Base-by-base conservation (phyloP, 2,329 filamentous ascomycete genomes). In the Hypoxylon sp. region DNA sequence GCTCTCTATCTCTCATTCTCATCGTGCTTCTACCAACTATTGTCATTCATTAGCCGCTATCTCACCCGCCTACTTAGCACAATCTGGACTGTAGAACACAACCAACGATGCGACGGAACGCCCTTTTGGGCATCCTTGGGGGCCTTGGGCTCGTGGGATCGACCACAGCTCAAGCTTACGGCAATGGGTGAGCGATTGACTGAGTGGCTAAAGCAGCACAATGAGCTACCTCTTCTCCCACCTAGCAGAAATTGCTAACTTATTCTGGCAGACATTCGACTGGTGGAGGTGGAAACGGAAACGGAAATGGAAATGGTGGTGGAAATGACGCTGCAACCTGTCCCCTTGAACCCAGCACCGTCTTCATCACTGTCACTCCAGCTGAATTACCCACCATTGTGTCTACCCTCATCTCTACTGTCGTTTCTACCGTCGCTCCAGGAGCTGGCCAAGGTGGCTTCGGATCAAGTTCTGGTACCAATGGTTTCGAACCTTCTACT, bases 301-400 rank as follows among this genome's bases (percentile, higher is more conserved):
- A 38, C 17, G 63, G 57, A 10, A 52, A 53, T 55, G 65, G 69
- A 1, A 65, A 45, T 46, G 67, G 57, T 30, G 60, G 30, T 43
- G 70, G 60, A 48, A 59, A 70, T 58, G 68, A 71, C 34, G 72
- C 55, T 46, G 68, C 76, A 51, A 83, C 79, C 23, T 86, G 85
- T 70, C 76, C 79, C 66, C 64, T 78, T 63, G 75, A 75, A 6
- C 81, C 80, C 36, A 80, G 78, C 36, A 86, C 84, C 41, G 79
- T 86, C 66, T 83, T 85, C 70, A 75, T 87, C 69, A 86, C 85
- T 34, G 77, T 85, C 53, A 79, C 78, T 57, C 79, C 81, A 13
- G 75, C 76, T 62, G 74, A 71, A 48, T 67, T 78, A 5, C 71
- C 75, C 23, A 74, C 73, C 51, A 70, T 74, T 49, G 32, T 75